A percentile compares a stretch with the other conserved stretches of the same genome.
Conservation (phyloP, 2,329 filamentous ascomycete genomes). For the Cephalotrichum gorgonifer region DNA sequence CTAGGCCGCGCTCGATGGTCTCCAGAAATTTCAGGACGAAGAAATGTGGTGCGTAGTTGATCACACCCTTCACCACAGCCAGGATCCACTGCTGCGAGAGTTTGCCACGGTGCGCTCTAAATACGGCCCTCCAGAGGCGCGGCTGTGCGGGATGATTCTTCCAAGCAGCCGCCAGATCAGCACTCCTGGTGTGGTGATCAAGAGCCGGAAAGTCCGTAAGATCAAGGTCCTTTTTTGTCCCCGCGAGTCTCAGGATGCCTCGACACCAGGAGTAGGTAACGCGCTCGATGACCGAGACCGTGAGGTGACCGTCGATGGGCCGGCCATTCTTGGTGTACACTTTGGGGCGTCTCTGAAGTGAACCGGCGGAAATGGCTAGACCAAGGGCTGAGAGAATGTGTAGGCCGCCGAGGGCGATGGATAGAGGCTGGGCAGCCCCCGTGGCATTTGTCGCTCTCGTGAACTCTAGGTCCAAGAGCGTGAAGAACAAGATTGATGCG, state of each 20-base stretch:
- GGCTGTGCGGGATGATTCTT: slow-evolving; percentile 31
- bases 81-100: slow-evolving; percentile 50
- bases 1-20: slow-evolving; percentile 45
- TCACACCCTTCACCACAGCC: slow-evolving; percentile 39
- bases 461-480: slow-evolving; percentile 30
- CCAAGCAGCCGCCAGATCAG: slow-evolving; percentile 40
- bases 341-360: slow-evolving; percentile 56
- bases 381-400: slow-evolving; percentile 34
- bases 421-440: neutral
- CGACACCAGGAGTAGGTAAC: slow-evolving; percentile 58
- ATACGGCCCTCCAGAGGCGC: slow-evolving; percentile 50
- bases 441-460: neutral
- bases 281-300: slow-evolving; percentile 47
- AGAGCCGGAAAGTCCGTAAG: slow-evolving; percentile 52
- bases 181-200: slow-evolving; percentile 41
- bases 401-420: slow-evolving; percentile 33
- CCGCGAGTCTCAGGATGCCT: slow-evolving; percentile 41
- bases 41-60: slow-evolving; percentile 63
- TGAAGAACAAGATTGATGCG: slow-evolving; percentile 26
- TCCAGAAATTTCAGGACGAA: slow-evolving; percentile 56
- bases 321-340: slow-evolving; percentile 50
- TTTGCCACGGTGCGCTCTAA: slow-evolving; percentile 43
- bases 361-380: slow-evolving; percentile 37
- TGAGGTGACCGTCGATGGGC: slow-evolving; percentile 53
- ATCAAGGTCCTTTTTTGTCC: slow-evolving; percentile 48